Evolutionary conservation across 768 basidiomycete genomes (phyloP).

Genomic region (Lenzites betulinus): DNA sequence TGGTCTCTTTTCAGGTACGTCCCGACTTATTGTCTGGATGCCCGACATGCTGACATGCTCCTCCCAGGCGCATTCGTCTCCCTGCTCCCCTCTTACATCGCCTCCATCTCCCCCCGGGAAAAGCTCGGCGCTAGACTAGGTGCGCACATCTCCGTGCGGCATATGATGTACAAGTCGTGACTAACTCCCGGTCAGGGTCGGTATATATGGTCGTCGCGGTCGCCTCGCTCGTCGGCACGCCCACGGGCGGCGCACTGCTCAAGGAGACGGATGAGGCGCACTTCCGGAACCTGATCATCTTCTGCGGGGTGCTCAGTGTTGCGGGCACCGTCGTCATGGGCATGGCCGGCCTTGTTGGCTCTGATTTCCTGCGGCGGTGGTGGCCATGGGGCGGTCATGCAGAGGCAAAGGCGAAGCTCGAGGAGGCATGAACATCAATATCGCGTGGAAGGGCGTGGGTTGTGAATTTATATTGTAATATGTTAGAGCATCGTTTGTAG

Average conservation of each 20-base stretch:
- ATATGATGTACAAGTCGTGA: too few species aligned
- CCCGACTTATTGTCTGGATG: neutral
- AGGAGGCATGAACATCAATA: neutral
- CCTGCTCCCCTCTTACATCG: conserved; percentile 34
- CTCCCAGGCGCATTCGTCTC: conserved; percentile 32
- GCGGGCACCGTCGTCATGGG: conserved; percentile 19
- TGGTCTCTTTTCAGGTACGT: conserved; percentile 34
- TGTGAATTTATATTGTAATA: neutral
- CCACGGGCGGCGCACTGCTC: conserved; percentile 36
- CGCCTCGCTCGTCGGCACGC: conserved; percentile 34
- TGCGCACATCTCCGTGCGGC: too few species aligned
- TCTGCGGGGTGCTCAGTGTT: conserved; percentile 32
- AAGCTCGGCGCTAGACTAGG: conserved; percentile 36
- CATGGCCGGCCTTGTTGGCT: neutral
- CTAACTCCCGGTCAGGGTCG: conserved; percentile 25
- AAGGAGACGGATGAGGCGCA: conserved; percentile 24
- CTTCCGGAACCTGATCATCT: conserved; percentile 34
- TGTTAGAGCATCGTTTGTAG: neutral
- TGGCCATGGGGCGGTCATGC: neutral
- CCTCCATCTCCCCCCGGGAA: conserved; percentile 33
- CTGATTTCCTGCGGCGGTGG: neutral
- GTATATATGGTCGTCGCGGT: conserved; percentile 36
- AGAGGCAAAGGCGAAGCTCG: neutral
- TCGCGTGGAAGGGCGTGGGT: too few species aligned
- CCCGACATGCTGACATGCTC: neutral